Evolutionary conservation across 768 basidiomycete species (phyloP), one percentile per base, ranked within the genome.

Genomic region (Nidularia pulvinata): DNA sequence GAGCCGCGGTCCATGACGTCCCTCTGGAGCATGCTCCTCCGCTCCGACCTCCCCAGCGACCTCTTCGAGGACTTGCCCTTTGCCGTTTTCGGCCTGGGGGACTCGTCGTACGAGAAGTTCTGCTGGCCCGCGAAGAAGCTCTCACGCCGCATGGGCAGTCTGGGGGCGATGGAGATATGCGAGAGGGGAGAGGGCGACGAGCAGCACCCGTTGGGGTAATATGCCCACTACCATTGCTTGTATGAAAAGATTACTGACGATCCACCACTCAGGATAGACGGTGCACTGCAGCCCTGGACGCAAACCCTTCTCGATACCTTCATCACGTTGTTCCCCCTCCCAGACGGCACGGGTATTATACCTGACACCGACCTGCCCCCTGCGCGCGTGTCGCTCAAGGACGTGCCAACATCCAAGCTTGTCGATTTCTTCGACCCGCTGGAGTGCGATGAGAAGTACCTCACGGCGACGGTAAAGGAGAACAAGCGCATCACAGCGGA

Each of bases 111-210:
- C 61, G 90, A 93, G 58, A 89, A 88, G 57, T 96, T 94, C 56
- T 93, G 91, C 65, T 97, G 94, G 93, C 89, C 94, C 0, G 90
- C 88, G 3, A 95, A 94, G 69, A 87, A 89, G 56, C 69, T 95
- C 1, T 76, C 81, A 6, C 74, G 91, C 42, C 72, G 94, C 22
- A 65, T 95, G 39, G 58, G 69, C 16, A 77, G 70, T 42, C 77
- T 97, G 2, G 92, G 93, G 6, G 94, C 85, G 0, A 71, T 59
- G 0, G 86, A 90, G 56, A 72, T 94, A 36, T 82, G 81, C 58
- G 64, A 74, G 46, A 73, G 87, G 49, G 93, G 89, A 1, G 93
- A 95, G 64, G 93, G 86, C 0, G 91, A 96, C 62, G 92, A 94
- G 47, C 93, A 95, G 65, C 86, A 95, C 72, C 79, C 69, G 14